These are phyloP conservation scores for Geranium brycei DNA, from an alignment of 345 rosid genomes.

Conservation along the genomic window DNA sequence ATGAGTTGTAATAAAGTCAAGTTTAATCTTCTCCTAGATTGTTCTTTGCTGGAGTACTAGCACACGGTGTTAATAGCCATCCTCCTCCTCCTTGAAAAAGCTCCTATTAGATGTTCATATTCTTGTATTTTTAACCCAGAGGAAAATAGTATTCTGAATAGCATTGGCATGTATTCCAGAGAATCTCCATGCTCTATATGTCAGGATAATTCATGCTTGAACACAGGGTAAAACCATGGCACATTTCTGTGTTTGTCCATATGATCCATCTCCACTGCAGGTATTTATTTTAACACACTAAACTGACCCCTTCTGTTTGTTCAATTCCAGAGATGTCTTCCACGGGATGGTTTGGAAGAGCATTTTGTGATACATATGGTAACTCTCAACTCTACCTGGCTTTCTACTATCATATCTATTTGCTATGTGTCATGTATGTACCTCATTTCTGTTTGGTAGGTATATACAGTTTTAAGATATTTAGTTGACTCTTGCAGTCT, in stretches of 20 bases:
- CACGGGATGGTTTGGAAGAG: slow-evolving; percentile 72
- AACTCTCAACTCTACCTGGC: slow-evolving; percentile 11
- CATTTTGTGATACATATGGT: slow-evolving; percentile 82
- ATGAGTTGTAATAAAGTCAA: not conserved
- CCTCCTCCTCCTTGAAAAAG: not conserved
- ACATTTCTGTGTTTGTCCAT: no score
- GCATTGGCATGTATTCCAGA: not conserved
- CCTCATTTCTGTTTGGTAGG: no score
- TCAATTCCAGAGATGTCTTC: slow-evolving; percentile 68
- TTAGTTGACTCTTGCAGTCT: no score
- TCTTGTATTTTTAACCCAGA: not conserved
- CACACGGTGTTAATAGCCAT: no score
- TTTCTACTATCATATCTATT: not conserved
- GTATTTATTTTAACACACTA: slow-evolving; percentile 5
- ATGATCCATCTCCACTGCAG: not conserved
- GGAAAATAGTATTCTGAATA: not conserved
- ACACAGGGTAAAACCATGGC: no score
- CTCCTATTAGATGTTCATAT: not conserved
- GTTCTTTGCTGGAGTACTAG: not conserved
- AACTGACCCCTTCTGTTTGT: slow-evolving; percentile 4
- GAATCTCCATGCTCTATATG: not conserved
- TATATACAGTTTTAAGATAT: no score
- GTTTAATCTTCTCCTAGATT: not conserved
- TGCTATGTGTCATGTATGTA: no score
- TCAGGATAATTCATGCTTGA: not conserved